Evolutionary conservation across 106 monocot genomes (phyloP).

Genomic region (Acorus calamus): DNA sequence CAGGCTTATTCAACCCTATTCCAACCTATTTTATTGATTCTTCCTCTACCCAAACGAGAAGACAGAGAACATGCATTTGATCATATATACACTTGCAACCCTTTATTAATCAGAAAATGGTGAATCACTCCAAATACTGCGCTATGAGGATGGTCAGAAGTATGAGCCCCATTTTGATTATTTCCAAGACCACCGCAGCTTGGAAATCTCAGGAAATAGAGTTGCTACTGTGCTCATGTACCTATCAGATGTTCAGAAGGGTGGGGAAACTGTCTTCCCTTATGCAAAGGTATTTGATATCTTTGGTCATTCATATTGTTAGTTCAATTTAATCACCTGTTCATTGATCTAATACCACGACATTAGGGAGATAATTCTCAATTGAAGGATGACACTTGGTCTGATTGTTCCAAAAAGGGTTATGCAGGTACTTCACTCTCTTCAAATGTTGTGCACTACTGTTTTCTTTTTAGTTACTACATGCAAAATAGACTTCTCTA

Average conservation of each 20-base stretch:
- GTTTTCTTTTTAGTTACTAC: not conserved
- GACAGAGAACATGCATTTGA: too few species aligned
- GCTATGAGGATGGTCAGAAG: conserved; percentile 72
- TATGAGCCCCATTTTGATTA: conserved; percentile 91
- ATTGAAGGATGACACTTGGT: conserved; percentile 75
- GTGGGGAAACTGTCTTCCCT: conserved; percentile 88
- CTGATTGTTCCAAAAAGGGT: conserved; percentile 65
- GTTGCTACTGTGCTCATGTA: conserved; percentile 90
- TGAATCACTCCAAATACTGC: conserved; percentile 69
- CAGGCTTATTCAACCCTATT: too few species aligned
- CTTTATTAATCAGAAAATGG: conserved; percentile 54
- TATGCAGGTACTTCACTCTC: conserved; percentile 62
- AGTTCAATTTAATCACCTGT: not conserved
- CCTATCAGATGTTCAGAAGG: conserved; percentile 66
- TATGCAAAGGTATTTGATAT: conserved; percentile 40
- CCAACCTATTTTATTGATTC: not conserved
- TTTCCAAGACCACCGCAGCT: conserved; percentile 62
- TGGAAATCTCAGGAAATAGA: conserved; percentile 55
- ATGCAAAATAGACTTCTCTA: not conserved
- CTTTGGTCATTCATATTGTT: too few species aligned
- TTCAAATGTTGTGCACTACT: not conserved
- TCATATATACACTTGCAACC: not conserved
- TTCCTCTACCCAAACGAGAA: not conserved
- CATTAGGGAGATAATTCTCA: conserved; percentile 53
- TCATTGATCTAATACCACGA: not conserved